Percentiles rank a stretch among this genome's conserved stretches.
Conservation (phyloP, 306 rosid genomes). For the Ormosia semicastrata region DNA sequence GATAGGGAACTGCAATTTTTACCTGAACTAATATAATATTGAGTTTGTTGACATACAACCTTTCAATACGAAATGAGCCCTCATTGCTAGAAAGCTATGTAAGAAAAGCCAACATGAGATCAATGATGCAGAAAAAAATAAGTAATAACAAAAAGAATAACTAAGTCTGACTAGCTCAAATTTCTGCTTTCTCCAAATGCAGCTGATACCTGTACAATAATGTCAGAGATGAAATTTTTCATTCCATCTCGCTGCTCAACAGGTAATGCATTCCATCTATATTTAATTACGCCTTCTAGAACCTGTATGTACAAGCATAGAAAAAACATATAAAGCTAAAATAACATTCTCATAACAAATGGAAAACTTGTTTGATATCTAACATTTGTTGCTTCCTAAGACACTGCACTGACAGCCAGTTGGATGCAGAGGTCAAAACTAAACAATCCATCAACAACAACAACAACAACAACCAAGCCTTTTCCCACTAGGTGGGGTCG, state of each 20-base stretch:
- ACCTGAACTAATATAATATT: constrained; percentile 98
- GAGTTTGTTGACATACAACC: constrained; percentile 97
- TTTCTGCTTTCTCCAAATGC: background rate
- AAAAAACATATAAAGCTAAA: background rate
- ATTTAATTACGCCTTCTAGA: constrained; percentile 95
- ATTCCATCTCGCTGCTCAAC: constrained; percentile 98
- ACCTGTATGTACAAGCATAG: constrained; percentile 51
- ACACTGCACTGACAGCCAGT: background rate
- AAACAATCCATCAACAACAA: background rate
- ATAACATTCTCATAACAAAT: background rate
- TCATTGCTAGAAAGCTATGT: constrained; percentile 83
- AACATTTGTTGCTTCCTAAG: background rate
- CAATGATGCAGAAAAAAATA: background rate
- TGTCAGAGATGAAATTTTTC: constrained; percentile 96
- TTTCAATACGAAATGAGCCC: constrained; percentile 79
- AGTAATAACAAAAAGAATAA: background rate
- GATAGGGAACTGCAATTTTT: background rate
- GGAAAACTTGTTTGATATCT: background rate
- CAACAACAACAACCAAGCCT: no score
- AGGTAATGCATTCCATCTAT: constrained; percentile 98
- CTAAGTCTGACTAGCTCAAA: background rate
- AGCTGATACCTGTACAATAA: constrained; percentile 79
- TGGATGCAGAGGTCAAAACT: background rate
- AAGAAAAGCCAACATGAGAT: constrained; percentile 25
- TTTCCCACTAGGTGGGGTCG: no score